These are phyloP conservation scores for Xylariaceae sp. DNA, from an alignment of 2,329 filamentous ascomycete genomes.

Conservation along the genomic window DNA sequence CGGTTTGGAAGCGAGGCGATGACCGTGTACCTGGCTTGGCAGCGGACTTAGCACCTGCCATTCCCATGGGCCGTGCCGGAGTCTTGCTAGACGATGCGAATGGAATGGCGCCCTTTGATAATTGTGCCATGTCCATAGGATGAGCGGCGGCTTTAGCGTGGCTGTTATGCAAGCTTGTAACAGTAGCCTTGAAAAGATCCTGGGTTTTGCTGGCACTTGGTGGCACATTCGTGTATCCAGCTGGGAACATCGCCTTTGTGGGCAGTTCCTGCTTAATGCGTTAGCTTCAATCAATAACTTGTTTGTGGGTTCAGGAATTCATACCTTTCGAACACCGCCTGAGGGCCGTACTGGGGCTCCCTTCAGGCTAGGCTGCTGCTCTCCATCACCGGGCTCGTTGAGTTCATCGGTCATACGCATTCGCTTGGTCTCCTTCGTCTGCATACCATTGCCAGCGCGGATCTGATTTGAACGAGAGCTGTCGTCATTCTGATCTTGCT, in stretches of 20 bases:
- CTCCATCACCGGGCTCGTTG: slow-evolving; percentile 60
- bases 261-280: slow-evolving; percentile 51
- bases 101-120: slow-evolving; percentile 83
- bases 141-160: slow-evolving; percentile 59
- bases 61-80: slow-evolving; percentile 55
- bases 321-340: slow-evolving; percentile 65
- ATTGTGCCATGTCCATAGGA: slow-evolving; percentile 80
- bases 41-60: slow-evolving; percentile 50
- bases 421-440: slow-evolving; percentile 72
- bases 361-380: slow-evolving; percentile 66
- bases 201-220: slow-evolving; percentile 44
- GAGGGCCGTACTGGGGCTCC: slow-evolving; percentile 84
- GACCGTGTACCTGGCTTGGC: slow-evolving; percentile 62
- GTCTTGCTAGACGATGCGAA: slow-evolving; percentile 81
- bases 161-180: slow-evolving; percentile 65
- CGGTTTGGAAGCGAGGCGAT: slow-evolving; percentile 83
- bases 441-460: slow-evolving; percentile 60
- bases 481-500: slow-evolving; percentile 61
- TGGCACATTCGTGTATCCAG: slow-evolving; percentile 60
- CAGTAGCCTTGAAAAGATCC: slow-evolving; percentile 64
- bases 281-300: slow-evolving; percentile 32
- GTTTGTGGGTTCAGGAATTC: slow-evolving; percentile 18
- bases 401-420: slow-evolving; percentile 73
- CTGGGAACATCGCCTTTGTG: slow-evolving; percentile 58
- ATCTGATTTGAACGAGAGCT: slow-evolving; percentile 44